Evolutionary conservation across 2,329 filamentous ascomycete species (phyloP).

Genomic region (Paecilomyces sp.): DNA sequence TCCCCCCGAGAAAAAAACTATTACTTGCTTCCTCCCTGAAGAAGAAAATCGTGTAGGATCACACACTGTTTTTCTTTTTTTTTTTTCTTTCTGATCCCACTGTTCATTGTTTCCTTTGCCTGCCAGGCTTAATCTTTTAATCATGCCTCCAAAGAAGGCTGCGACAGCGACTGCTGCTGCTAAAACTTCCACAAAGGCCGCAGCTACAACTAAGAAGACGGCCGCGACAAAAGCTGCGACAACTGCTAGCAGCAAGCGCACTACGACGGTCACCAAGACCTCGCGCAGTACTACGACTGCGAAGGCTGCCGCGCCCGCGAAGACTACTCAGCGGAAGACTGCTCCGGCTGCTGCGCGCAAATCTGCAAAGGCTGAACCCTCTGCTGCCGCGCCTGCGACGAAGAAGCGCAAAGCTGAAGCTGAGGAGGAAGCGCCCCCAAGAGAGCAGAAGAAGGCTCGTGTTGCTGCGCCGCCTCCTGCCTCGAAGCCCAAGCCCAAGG

Average conservation of each 20-base stretch:
- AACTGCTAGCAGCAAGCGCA: not conserved
- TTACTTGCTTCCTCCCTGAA: not conserved
- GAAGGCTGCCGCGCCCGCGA: conserved; percentile 5
- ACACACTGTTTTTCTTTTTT: not conserved
- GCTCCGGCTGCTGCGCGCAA: conserved; percentile 9
- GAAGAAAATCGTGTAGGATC: not conserved
- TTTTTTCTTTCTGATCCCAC: not conserved
- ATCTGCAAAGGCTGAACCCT: conserved; percentile 6
- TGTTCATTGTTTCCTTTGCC: not conserved
- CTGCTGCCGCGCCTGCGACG: conserved; percentile 9
- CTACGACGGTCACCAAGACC: not conserved
- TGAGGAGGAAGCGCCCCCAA: conserved; percentile 18
- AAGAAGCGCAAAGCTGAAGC: conserved; percentile 30
- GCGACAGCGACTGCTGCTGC: conserved; percentile 18
- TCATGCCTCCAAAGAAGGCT: conserved; percentile 26
- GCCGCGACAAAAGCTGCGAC: not conserved
- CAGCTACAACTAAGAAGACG: conserved; percentile 11
- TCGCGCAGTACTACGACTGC: conserved; percentile 4
- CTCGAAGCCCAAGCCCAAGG: conserved; percentile 25
- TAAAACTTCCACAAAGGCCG: conserved; percentile 13
- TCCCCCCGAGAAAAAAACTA: not conserved
- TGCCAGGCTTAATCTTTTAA: not conserved
- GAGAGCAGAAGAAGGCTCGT: conserved; percentile 23
- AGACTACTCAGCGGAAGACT: conserved; percentile 13
- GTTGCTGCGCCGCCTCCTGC: conserved; percentile 17